phyloP scores from a whole-genome alignment of 73 alveolate species.

The Breviolum minutum region DNA sequence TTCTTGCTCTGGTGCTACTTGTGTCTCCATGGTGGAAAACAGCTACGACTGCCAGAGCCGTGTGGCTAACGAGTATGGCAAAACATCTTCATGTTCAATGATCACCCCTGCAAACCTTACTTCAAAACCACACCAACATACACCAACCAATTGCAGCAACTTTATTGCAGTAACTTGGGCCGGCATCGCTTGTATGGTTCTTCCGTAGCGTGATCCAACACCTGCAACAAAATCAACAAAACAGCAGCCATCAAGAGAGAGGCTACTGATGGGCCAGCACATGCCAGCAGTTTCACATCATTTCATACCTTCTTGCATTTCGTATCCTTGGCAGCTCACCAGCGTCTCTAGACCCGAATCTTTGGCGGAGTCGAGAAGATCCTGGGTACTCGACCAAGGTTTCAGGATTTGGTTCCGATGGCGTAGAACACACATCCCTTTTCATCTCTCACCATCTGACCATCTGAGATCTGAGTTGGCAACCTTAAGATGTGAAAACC shows the following conservation, averaged over 20 bases:
- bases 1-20: conserved; percentile 27
- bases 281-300: not conserved
- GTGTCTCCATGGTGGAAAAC: not conserved
- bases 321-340: not conserved
- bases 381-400: not conserved
- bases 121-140: not conserved
- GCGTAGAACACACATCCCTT: too few species aligned
- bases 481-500: conserved; percentile 40
- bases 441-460: too few species aligned
- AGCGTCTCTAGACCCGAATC: conserved; percentile 4
- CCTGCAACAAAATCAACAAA: not conserved
- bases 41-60: not conserved
- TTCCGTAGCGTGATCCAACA: conserved; percentile 76
- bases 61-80: not conserved
- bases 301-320: not conserved
- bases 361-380: conserved; percentile 25
- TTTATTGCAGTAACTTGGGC: not conserved
- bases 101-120: not conserved
- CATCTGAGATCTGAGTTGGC: not conserved
- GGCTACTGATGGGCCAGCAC: too few species aligned
- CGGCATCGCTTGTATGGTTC: conserved; percentile 56
- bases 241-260: too few species aligned
- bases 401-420: not conserved
- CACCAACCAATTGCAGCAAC: not conserved
- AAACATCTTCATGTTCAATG: not conserved